Evolutionary conservation across 2,329 filamentous ascomycete species (phyloP), one percentile per base, ranked within the genome.

Genomic region (Nemania serpens): DNA sequence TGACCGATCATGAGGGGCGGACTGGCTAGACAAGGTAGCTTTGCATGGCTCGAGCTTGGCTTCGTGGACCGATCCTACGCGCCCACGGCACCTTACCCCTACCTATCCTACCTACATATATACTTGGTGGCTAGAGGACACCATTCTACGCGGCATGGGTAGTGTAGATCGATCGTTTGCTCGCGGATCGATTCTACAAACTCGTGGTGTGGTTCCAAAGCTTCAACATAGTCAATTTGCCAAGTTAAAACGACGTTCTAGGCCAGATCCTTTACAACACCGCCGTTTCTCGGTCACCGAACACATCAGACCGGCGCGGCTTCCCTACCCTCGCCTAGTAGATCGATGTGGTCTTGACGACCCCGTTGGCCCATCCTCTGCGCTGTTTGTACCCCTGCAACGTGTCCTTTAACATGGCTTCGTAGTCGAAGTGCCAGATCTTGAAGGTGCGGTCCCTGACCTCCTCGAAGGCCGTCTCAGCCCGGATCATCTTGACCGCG

Each of bases 401-500:
- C 15, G 36, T 73, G 17, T 62, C 20, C 37, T 43, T 55, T 1
- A 69, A 29, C 67, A 69, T 69, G 10, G 17, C 54, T 15, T 68
- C 55, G 18, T 64, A 63, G 37, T 69, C 66, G n/a, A 67, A 69
- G 33, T 63, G 57, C 64, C 62, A 68, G 36, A 69, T 68, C 56
- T 69, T 69, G 34, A 59, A 53, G 3, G 64, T 66, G 11, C 67
- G 66, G 17, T 67, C 63, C 43, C 48, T 60, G 42, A 69, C 60
- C 49, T 68, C 67, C 42, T 68, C 64, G 41, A 69, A 67, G 58
- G 65, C 68, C 39, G 62, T 68, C 46, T 67, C 64, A 7, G 66
- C 62, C 43, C 67, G 61, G 41, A 56, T 62, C 62, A 64, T 62
- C 55, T 64, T 63, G 37, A 56, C 41, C 39, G 59, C 55, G 34